Evolutionary conservation across 2,329 filamentous ascomycete genomes (phyloP).

Genomic region (Lachnellula subtilissima): DNA sequence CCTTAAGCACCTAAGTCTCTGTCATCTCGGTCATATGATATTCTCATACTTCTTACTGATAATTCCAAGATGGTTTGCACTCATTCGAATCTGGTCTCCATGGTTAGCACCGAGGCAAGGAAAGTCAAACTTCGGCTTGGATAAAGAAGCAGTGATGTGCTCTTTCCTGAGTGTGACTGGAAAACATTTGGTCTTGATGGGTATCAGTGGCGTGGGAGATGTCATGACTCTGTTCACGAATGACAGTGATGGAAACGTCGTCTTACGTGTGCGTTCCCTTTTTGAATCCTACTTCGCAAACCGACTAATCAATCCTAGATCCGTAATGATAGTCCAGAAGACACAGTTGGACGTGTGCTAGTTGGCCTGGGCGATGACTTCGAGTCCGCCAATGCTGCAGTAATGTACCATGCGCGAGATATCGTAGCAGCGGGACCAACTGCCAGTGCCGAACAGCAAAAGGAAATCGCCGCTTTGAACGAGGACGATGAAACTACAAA

Average conservation of each 20-base stretch:
- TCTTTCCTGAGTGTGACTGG: slow-evolving; percentile 72
- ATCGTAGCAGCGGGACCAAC: slow-evolving; percentile 47
- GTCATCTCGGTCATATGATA: background rate
- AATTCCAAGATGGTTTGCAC: slow-evolving; percentile 64
- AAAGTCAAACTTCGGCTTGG: slow-evolving; percentile 57
- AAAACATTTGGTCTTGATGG: slow-evolving; percentile 70
- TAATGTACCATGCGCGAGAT: slow-evolving; percentile 82
- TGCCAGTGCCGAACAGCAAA: slow-evolving; percentile 38
- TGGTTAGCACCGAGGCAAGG: slow-evolving; percentile 92
- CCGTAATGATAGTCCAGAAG: slow-evolving; percentile 60
- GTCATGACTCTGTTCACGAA: slow-evolving; percentile 66
- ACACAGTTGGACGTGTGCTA: slow-evolving; percentile 57
- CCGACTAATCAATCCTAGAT: slow-evolving; percentile 36
- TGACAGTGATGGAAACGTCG: slow-evolving; percentile 58
- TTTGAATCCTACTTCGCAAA: slow-evolving; percentile 3
- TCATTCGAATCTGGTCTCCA: slow-evolving; percentile 73
- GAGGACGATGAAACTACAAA: slow-evolving; percentile 44
- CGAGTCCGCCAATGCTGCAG: slow-evolving; percentile 70
- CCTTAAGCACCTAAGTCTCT: background rate
- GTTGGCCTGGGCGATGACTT: slow-evolving; percentile 68
- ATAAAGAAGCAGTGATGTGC: slow-evolving; percentile 73
- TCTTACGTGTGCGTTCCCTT: slow-evolving; percentile 51
- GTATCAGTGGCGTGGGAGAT: slow-evolving; percentile 68
- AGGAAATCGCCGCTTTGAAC: slow-evolving; percentile 42
- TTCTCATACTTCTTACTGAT: slow-evolving; percentile 10